A percentile compares a stretch with the other conserved stretches of the same genome.
Conservation (phyloP, 2,329 filamentous ascomycete species). For the Xylaria sp. region DNA sequence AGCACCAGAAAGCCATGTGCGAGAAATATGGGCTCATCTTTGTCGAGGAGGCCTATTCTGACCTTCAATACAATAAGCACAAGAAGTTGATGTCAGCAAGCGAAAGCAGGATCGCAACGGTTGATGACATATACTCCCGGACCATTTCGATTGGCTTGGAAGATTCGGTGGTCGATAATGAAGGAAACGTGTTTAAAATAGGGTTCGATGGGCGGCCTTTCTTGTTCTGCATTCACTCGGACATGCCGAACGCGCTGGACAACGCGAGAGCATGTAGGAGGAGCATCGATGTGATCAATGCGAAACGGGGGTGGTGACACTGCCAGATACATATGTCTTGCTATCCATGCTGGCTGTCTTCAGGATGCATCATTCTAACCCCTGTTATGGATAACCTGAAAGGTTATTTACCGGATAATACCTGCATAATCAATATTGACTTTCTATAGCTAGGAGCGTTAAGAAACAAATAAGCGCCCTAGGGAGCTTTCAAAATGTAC, state of each 20-base stretch:
- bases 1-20: slow-evolving; percentile 19
- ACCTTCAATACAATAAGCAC: slow-evolving; percentile 20
- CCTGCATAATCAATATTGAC: too few relatives aligned
- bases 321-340: neutral
- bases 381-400: too few relatives aligned
- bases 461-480: too few relatives aligned
- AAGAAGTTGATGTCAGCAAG: slow-evolving; percentile 15
- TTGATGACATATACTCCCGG: slow-evolving; percentile 12
- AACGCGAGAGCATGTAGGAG: slow-evolving; percentile 18
- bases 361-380: too few relatives aligned
- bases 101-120: slow-evolving; percentile 19
- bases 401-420: too few relatives aligned
- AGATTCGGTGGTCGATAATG: slow-evolving; percentile 10
- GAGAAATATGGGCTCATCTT: slow-evolving; percentile 20
- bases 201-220: slow-evolving; percentile 13
- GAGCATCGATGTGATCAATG: slow-evolving; percentile 13
- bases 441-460: too few relatives aligned
- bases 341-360: neutral
- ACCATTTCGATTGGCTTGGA: slow-evolving; percentile 19
- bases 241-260: slow-evolving; percentile 16
- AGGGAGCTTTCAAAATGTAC: too few relatives aligned
- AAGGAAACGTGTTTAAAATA: slow-evolving; percentile 6
- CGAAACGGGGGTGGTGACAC: slow-evolving; percentile 28
- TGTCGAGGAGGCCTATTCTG: slow-evolving; percentile 19
- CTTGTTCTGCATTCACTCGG: slow-evolving; percentile 22